These are phyloP conservation scores for Chytriomyces sp. DNA, from an alignment of 192 early-diverging fungal genomes.

Conservation along the genomic window DNA sequence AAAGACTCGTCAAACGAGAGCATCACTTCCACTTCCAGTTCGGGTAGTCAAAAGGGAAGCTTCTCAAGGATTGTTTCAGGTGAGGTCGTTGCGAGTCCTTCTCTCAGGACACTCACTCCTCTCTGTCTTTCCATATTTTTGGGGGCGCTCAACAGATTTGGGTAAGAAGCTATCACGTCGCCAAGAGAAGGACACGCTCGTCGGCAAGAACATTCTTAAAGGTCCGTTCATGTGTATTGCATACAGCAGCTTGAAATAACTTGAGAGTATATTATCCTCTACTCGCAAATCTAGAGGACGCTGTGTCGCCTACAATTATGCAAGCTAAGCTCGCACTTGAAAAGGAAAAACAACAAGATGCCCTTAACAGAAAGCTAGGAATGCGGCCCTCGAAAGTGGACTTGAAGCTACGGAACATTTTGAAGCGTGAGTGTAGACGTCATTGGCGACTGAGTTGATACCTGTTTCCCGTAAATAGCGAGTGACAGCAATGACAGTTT, in stretches of 20 bases:
- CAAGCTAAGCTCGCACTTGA: slow-evolving; percentile 49
- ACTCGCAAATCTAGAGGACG: slow-evolving; percentile 40
- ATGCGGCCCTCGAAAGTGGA: slow-evolving; percentile 53
- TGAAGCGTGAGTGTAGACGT: slow-evolving; percentile 35
- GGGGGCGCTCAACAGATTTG: slow-evolving; percentile 37
- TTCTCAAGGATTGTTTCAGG: slow-evolving; percentile 28
- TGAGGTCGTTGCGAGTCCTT: too few species aligned
- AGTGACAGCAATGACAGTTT: slow-evolving; percentile 17
- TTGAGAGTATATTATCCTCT: too few species aligned
- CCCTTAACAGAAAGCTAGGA: slow-evolving; percentile 40
- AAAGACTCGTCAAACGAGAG: slow-evolving; percentile 23
- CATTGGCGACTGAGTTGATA: not conserved
- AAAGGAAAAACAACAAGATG: slow-evolving; percentile 51
- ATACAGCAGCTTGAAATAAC: too few species aligned
- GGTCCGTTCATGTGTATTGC: slow-evolving; percentile 30
- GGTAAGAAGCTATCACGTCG: slow-evolving; percentile 51
- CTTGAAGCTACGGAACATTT: slow-evolving; percentile 58
- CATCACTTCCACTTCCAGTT: slow-evolving; percentile 8
- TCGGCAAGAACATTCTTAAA: slow-evolving; percentile 54
- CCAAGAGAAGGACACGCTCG: slow-evolving; percentile 46
- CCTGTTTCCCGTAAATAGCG: not conserved
- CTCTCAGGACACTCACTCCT: too few species aligned
- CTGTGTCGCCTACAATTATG: slow-evolving; percentile 45
- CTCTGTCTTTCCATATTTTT: too few species aligned
- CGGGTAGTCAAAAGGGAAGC: slow-evolving; percentile 1